A percentile compares a stretch with the other conserved stretches of the same genome.
phyloP scores from a whole-genome alignment of 1,284 basidiomycete genomes.

The Kwoniella shivajii region DNA sequence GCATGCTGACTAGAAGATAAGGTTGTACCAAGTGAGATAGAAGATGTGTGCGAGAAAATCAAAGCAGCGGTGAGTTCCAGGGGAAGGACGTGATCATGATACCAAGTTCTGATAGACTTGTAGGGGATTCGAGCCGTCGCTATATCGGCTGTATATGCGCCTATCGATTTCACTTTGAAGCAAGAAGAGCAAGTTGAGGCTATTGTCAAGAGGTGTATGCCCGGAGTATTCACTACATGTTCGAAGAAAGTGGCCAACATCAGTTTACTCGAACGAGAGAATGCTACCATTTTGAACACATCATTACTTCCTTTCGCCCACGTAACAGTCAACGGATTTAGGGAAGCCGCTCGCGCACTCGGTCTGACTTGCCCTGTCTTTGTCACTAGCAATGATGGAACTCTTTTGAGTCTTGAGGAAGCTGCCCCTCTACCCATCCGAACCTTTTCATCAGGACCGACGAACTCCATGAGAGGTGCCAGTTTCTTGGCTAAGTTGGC shows the following conservation, averaged over 20 bases:
- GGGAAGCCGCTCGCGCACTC: constrained; percentile 57
- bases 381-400: constrained; percentile 64
- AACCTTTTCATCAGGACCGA: constrained; percentile 64
- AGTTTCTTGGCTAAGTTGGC: constrained; percentile 59
- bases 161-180: constrained; percentile 34
- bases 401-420: constrained; percentile 59
- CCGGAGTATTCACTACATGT: constrained; percentile 27
- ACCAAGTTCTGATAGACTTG: too few species aligned
- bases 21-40: constrained; percentile 38
- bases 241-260: constrained; percentile 43
- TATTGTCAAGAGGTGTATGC: constrained; percentile 29
- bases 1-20: too few species aligned
- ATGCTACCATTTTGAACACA: constrained; percentile 64
- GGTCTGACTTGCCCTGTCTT: constrained; percentile 60
- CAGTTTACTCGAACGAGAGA: constrained; percentile 62
- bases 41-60: constrained; percentile 32
- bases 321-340: constrained; percentile 60
- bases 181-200: constrained; percentile 41
- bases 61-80: too few species aligned
- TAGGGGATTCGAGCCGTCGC: constrained; percentile 38
- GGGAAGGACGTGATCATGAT: too few species aligned
- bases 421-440: constrained; percentile 64
- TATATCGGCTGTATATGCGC: constrained; percentile 37
- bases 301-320: constrained; percentile 61
- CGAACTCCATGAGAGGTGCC: constrained; percentile 66